These are phyloP conservation scores for Euphorbia lathyris DNA, from an alignment of 345 rosid genomes.

Conservation along the genomic window DNA sequence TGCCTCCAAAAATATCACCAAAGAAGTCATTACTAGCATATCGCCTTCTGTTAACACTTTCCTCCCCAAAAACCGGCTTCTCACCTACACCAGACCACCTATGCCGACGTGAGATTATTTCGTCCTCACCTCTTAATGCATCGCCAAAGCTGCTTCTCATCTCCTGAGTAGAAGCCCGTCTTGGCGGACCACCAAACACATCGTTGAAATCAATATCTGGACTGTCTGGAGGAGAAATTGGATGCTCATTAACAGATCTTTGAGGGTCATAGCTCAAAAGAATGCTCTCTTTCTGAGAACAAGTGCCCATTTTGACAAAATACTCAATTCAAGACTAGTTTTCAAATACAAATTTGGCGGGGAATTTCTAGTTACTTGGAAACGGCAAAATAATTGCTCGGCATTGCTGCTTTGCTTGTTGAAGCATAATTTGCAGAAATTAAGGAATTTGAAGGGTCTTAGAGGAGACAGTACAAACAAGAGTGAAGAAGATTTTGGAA, in stretches of 20 bases:
- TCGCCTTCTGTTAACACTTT: conserved; percentile 39
- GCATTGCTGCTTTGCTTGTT: no score
- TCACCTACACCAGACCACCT: conserved; percentile 45
- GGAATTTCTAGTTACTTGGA: conserved; percentile 16
- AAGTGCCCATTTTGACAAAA: conserved; percentile 28
- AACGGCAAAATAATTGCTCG: conserved; percentile 6
- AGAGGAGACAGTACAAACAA: conserved; percentile 9
- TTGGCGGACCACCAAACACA: conserved; percentile 89
- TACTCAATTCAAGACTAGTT: background rate
- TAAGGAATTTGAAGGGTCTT: background rate
- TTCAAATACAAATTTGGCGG: conserved; percentile 22
- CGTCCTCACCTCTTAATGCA: conserved; percentile 20
- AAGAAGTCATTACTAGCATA: conserved; percentile 51
- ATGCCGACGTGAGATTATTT: conserved; percentile 11
- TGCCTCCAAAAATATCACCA: conserved; percentile 62
- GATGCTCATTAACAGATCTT: conserved; percentile 20
- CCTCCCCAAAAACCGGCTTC: conserved; percentile 83
- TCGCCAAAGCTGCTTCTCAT: conserved; percentile 43
- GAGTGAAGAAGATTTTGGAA: conserved; percentile 10
- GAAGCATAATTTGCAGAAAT: background rate
- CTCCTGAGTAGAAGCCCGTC: conserved; percentile 49
- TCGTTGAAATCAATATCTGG: conserved; percentile 65
- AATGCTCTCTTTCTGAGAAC: conserved; percentile 37
- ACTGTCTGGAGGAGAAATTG: conserved; percentile 15
- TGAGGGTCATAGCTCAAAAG: conserved; percentile 31